Percentiles rank a stretch among this genome's conserved stretches.
Conservation (phyloP, 768 basidiomycete genomes). For the Daedaleopsis nitida region DNA sequence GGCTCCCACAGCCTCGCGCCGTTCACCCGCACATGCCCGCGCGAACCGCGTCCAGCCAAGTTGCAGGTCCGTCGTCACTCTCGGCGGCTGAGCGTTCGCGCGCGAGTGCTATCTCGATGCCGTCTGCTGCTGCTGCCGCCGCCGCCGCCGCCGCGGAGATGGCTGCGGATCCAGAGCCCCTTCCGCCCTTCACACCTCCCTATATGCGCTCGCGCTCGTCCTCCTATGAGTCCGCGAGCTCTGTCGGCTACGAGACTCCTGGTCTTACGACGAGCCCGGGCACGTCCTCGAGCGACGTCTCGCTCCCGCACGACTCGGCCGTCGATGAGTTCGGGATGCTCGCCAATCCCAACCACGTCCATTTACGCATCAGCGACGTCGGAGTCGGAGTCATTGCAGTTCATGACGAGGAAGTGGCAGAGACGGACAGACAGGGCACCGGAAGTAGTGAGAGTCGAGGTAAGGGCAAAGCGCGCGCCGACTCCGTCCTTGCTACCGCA, state of each 20-base stretch:
- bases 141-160: too few relatives aligned
- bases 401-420: neutral
- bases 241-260: slow-evolving; percentile 17
- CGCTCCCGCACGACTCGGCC: slow-evolving; percentile 7
- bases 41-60: neutral
- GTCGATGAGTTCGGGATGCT: slow-evolving; percentile 18
- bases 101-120: neutral
- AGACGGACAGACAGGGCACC: neutral
- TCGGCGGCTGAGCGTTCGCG: too few relatives aligned
- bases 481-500: neutral
- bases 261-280: slow-evolving; percentile 18
- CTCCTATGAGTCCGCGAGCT: slow-evolving; percentile 9
- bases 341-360: neutral
- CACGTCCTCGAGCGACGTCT: slow-evolving; percentile 16
- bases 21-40: neutral
- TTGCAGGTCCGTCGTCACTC: too few relatives aligned
- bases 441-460: neutral
- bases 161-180: too few relatives aligned
- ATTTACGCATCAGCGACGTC: slow-evolving; percentile 23
- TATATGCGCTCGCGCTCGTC: slow-evolving; percentile 11
- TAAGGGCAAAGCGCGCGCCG: neutral
- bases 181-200: neutral
- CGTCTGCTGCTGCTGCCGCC: neutral
- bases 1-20: neutral
- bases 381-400: slow-evolving; percentile 21